Evolutionary conservation across 2,329 filamentous ascomycete genomes (phyloP).

Genomic region (Talaromyces islandicus): DNA sequence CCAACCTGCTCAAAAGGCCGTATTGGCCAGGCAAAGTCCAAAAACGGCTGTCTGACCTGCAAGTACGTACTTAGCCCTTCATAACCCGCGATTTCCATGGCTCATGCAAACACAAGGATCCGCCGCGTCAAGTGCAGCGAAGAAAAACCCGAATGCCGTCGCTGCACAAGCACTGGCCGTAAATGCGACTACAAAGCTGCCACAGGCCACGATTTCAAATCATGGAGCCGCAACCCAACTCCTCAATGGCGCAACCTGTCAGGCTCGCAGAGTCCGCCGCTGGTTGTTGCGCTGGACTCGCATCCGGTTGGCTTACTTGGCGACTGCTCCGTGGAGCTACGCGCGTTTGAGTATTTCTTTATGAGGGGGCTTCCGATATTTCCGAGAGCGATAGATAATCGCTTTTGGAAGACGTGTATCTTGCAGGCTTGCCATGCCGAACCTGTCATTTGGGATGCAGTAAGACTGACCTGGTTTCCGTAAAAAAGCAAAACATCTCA

Average conservation of each 20-base stretch:
- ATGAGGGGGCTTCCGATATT: not conserved
- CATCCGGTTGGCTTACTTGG: not conserved
- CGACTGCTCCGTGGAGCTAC: not conserved
- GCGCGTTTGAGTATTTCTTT: not conserved
- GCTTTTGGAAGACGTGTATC: constrained; percentile 31
- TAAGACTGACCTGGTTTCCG: constrained; percentile 17
- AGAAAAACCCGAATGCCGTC: constrained; percentile 25
- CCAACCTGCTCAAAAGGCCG: not conserved
- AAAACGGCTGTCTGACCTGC: constrained; percentile 26
- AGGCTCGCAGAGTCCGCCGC: not conserved
- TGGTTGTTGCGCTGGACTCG: not conserved
- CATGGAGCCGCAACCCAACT: not conserved
- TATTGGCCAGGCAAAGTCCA: constrained; percentile 15
- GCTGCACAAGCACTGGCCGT: constrained; percentile 25
- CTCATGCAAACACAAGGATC: constrained; percentile 15
- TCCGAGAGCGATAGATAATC: constrained; percentile 19
- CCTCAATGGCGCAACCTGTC: not conserved
- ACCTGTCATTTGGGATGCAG: constrained; percentile 34
- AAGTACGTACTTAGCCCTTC: constrained; percentile 18
- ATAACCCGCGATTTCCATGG: constrained; percentile 1
- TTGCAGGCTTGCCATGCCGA: constrained; percentile 30
- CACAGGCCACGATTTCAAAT: not conserved
- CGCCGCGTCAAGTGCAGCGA: constrained; percentile 30
- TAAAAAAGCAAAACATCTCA: not conserved
- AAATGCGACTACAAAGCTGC: constrained; percentile 25